Conservation (phyloP, 768 basidiomycete genomes). For the Tulasnella sp. region DNA sequence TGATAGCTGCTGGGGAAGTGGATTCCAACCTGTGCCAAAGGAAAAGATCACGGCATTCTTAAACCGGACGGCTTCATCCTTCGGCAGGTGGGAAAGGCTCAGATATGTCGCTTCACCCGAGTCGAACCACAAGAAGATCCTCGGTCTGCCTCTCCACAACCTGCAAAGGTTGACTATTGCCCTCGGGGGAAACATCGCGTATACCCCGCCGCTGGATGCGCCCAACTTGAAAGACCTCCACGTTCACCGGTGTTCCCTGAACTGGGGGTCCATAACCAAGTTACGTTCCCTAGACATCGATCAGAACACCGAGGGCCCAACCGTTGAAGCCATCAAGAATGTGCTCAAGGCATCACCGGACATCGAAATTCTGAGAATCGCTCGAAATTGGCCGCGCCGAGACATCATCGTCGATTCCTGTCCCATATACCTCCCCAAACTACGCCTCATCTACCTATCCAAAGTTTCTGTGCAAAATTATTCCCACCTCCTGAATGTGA, state of each 20-base stretch:
- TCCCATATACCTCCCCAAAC: background rate
- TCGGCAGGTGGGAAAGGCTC: background rate
- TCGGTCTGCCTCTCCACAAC: background rate
- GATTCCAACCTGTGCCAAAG: background rate
- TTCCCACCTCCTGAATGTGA: background rate
- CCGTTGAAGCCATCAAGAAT: background rate
- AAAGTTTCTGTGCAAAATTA: background rate
- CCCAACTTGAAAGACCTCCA: background rate
- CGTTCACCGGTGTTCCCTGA: background rate
- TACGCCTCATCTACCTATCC: background rate
- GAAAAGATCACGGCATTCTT: background rate
- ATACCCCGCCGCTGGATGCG: background rate
- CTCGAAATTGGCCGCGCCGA: background rate
- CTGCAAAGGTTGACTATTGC: background rate
- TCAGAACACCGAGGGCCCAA: background rate
- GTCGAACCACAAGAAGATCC: background rate
- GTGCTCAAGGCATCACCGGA: background rate
- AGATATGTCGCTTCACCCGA: background rate
- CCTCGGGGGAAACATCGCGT: background rate
- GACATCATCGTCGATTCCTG: background rate
- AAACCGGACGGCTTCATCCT: background rate
- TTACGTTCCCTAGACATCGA: background rate
- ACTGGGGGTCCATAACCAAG: background rate
- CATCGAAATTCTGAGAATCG: background rate
- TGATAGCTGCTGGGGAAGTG: background rate